These are phyloP conservation scores for Stemphylium beticola DNA, from an alignment of 2,329 filamentous ascomycete genomes.

Conservation along the genomic window DNA sequence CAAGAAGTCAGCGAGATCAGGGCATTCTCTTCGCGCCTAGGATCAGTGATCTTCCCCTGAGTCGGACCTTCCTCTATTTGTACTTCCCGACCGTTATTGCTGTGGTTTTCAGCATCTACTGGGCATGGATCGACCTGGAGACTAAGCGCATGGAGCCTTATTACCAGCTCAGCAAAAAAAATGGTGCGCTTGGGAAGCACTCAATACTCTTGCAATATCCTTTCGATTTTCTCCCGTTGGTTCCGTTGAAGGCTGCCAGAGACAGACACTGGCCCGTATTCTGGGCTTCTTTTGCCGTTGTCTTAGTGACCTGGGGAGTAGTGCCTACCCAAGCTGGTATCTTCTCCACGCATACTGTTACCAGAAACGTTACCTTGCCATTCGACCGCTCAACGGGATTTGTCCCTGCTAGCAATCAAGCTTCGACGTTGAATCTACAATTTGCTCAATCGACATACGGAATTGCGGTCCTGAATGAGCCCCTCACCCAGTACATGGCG, in stretches of 20 bases:
- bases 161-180: conserved; percentile 59
- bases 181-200: conserved; percentile 53
- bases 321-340: conserved; percentile 64
- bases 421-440: conserved; percentile 37
- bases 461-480: conserved; percentile 56
- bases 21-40: conserved; percentile 52
- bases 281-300: conserved; percentile 50
- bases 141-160: conserved; percentile 66
- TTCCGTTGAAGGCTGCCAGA: conserved; percentile 22
- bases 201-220: conserved; percentile 64
- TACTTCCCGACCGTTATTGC: conserved; percentile 59
- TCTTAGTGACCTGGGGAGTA: conserved; percentile 62
- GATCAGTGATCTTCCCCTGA: conserved; percentile 48
- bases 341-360: conserved; percentile 50
- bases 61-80: conserved; percentile 57
- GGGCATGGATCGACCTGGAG: conserved; percentile 67
- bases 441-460: conserved; percentile 57
- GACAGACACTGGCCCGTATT: conserved; percentile 62
- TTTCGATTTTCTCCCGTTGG: conserved; percentile 54
- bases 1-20: conserved; percentile 48
- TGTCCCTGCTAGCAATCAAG: conserved; percentile 40
- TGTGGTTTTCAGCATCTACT: conserved; percentile 62
- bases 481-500: conserved; percentile 53
- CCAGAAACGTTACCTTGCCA: background rate
- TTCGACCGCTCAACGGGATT: conserved; percentile 35